Conservation (phyloP, 768 basidiomycete species). For the Boletus subcaerulescens region DNA sequence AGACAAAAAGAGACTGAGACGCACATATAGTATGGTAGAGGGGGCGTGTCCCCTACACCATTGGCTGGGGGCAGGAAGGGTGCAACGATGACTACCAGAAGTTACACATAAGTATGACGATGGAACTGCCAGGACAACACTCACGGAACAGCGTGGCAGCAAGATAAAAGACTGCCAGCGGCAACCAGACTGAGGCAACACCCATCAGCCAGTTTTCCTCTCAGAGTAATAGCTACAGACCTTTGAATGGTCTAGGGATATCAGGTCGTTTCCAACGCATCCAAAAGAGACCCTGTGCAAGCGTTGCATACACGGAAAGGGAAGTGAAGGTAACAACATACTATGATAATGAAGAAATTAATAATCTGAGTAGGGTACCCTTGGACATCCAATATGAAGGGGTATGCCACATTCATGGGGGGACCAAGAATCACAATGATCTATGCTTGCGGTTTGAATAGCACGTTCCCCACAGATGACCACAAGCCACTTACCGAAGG, state of each 20-base stretch:
- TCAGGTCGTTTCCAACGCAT: constrained; percentile 51
- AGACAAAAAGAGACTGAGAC: not conserved
- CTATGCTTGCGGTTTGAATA: constrained; percentile 19
- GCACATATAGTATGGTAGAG: constrained; percentile 56
- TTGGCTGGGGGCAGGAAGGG: constrained; percentile 56
- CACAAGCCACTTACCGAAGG: constrained; percentile 38
- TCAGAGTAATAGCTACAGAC: constrained; percentile 15
- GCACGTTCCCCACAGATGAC: not conserved
- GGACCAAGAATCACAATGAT: constrained; percentile 53
- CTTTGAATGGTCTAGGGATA: constrained; percentile 51
- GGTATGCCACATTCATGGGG: constrained; percentile 50
- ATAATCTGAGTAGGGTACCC: constrained; percentile 50
- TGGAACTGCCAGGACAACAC: constrained; percentile 12
- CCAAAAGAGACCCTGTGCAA: constrained; percentile 51
- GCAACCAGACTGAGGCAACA: constrained; percentile 46
- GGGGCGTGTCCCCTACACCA: constrained; percentile 56
- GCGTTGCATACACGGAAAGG: constrained; percentile 4
- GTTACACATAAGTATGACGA: not conserved
- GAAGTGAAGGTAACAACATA: constrained; percentile 29
- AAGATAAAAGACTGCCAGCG: constrained; percentile 53
- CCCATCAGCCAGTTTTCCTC: constrained; percentile 2
- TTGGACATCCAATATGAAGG: constrained; percentile 58
- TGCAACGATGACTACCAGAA: constrained; percentile 45
- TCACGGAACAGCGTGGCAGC: constrained; percentile 48
- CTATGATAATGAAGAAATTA: constrained; percentile 51